phyloP scores from a whole-genome alignment of 352 stramenopile genomes.

The Pythium scleroteichum region DNA sequence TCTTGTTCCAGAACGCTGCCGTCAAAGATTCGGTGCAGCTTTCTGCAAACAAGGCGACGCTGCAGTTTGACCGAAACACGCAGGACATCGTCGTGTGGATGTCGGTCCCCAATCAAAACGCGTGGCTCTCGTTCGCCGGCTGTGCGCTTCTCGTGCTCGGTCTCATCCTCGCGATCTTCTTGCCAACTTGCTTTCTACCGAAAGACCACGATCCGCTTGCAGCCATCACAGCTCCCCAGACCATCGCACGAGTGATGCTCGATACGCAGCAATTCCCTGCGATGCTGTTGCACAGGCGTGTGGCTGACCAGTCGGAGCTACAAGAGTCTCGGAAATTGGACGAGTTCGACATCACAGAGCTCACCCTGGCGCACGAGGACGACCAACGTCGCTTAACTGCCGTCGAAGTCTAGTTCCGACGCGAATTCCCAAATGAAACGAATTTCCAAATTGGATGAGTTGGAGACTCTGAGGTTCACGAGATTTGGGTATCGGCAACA shows the following conservation, averaged over 20 bases:
- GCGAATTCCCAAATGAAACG: too few relatives aligned
- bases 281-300: constrained; percentile 1
- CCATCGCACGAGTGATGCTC: constrained; percentile 12
- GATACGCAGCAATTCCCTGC: constrained; percentile 3
- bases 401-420: too few relatives aligned
- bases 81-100: constrained; percentile 5
- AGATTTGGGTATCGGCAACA: too few relatives aligned
- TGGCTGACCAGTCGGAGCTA: not conserved
- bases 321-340: too few relatives aligned
- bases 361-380: too few relatives aligned
- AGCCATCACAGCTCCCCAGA: not conserved
- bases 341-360: too few relatives aligned
- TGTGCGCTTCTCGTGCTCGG: not conserved
- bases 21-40: constrained; percentile 1
- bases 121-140: constrained; percentile 2
- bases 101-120: constrained; percentile 1
- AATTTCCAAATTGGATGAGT: too few relatives aligned
- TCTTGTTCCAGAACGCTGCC: not conserved
- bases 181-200: not conserved
- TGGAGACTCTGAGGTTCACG: too few relatives aligned
- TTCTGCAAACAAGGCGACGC: not conserved
- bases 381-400: too few relatives aligned
- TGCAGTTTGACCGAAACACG: constrained; percentile 1
- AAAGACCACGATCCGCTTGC: not conserved
- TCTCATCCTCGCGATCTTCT: not conserved